Evolutionary conservation across 2,329 filamentous ascomycete species (phyloP).

Genomic region (Penicillium sp.): DNA sequence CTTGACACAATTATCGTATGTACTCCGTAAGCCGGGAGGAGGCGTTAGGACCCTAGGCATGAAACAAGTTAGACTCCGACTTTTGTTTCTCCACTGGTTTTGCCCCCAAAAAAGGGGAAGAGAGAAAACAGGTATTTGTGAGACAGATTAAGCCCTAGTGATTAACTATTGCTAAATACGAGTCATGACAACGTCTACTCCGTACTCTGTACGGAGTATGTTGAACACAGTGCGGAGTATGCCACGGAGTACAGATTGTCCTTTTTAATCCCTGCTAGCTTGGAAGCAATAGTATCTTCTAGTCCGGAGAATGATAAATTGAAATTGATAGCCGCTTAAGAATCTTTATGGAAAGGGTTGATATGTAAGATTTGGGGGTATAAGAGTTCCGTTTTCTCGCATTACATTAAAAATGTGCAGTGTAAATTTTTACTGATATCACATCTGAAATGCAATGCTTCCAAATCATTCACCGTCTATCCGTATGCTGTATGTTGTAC

Average conservation of each 20-base stretch:
- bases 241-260: no score
- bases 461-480: background rate
- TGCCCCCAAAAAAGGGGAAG: background rate
- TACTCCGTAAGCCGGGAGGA: background rate
- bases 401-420: background rate
- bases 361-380: background rate
- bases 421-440: background rate
- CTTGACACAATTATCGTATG: background rate
- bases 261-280: background rate
- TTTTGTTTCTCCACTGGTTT: background rate
- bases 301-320: background rate
- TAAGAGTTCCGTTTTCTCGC: background rate
- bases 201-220: no score
- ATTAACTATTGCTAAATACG: background rate
- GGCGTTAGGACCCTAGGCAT: background rate
- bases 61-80: conserved; percentile 1
- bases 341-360: background rate
- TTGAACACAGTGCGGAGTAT: no score
- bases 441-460: background rate
- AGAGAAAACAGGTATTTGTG: background rate
- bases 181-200: background rate
- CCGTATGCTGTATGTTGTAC: no score
- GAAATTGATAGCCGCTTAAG: background rate
- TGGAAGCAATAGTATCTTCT: background rate
- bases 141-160: background rate